These are phyloP conservation scores for Neurospora sp. DNA, from an alignment of 495 filamentous ascomycete genomes.

Conservation along the genomic window DNA sequence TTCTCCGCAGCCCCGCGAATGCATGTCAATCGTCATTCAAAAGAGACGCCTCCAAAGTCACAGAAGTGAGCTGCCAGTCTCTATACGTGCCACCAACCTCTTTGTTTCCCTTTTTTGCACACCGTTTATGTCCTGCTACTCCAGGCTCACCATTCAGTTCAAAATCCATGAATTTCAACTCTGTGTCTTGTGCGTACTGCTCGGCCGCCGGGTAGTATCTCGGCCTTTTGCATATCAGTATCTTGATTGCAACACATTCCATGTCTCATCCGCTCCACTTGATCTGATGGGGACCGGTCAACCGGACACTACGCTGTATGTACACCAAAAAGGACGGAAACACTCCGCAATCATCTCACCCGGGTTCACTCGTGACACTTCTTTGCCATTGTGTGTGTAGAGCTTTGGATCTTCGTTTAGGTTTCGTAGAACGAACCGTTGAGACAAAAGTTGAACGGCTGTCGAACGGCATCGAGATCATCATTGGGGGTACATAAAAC, in stretches of 20 bases:
- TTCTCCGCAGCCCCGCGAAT: background rate
- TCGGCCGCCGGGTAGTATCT: background rate
- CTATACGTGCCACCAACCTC: background rate
- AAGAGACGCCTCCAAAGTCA: background rate
- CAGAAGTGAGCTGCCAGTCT: background rate
- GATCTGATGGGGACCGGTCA: background rate
- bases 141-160: background rate
- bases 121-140: background rate
- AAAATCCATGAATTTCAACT: background rate
- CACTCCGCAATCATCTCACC: background rate
- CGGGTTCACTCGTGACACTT: background rate
- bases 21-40: background rate
- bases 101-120: background rate
- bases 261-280: background rate
- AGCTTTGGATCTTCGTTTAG: background rate
- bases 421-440: background rate
- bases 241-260: background rate
- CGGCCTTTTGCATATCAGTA: background rate
- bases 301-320: background rate
- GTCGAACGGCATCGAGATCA: background rate
- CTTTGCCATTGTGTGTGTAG: background rate
- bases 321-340: background rate
- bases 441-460: background rate
- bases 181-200: background rate
- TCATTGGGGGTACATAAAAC: background rate